Evolutionary conservation across 2,329 filamentous ascomycete species (phyloP), one percentile per base, ranked within the genome.

Genomic region (Aspergillus carbonarius): DNA sequence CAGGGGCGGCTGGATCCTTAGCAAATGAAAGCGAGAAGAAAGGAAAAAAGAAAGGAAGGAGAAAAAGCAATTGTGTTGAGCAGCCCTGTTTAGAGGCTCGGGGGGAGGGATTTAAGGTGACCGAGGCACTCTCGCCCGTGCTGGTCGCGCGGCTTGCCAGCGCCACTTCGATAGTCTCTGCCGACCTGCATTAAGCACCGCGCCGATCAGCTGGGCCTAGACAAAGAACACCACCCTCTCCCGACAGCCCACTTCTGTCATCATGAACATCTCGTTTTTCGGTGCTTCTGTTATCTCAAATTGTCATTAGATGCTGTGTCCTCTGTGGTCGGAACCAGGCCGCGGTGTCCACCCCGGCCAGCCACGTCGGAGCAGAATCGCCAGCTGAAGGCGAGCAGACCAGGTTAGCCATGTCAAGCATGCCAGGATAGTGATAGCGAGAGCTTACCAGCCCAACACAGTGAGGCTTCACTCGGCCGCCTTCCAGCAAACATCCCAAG

Each of bases 101-200:
- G 39, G 20, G 13, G 5, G 13, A 20, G 39, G 20, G 18, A 23
- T 20, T 42, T 42, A 42, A 42, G 18, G 18, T 42, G 39, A 10
- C 39, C 39, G 18, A 42, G 10, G 39, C 18, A 23, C 18, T 20
- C 9, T 42, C 13, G 42, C 44, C 27, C 44, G 23, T 48, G 44
- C 44, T 18, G 39, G 18, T 42, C 40, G 46, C 18, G 53, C 32
- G 17, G 59, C 55, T 56, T 52, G 49, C 39, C 51, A 32, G 44
- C 59, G 57, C 59, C 57, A 56, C 54, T 50, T 61, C 59, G 27
- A 61, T 61, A 61, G 56, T 59, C 27, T 12, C 48, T 56, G 52
- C 57, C 39, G 48, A 42, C 49, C 27, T 48, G 25, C 44, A 48
- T 30, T 8, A 32, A 30, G 25, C 44, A 30, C 44, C 27, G 23